phyloP scores from a whole-genome alignment of 2,329 filamentous ascomycete genomes.

The Verruconis gallopava region DNA sequence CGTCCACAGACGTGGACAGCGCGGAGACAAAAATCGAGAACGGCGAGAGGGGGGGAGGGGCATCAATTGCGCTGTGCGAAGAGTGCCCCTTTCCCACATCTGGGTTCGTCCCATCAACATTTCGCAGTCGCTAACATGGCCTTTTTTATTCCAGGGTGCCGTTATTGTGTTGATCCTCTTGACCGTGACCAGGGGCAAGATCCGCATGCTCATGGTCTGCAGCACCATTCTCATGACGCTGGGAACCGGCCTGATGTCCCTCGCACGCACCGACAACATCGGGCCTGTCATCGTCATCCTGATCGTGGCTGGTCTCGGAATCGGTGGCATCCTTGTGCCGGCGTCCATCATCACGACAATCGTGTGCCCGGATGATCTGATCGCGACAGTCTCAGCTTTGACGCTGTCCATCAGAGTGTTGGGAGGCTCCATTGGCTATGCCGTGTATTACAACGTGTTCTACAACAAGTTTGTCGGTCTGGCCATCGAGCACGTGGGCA shows the following conservation, averaged over 20 bases:
- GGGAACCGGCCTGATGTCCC: slow-evolving; percentile 7
- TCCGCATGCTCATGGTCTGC: slow-evolving; percentile 7
- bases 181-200: slow-evolving; percentile 7
- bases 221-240: slow-evolving; percentile 9
- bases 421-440: slow-evolving; percentile 18
- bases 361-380: slow-evolving; percentile 18
- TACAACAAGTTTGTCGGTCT: slow-evolving; percentile 14
- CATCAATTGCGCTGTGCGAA: no score
- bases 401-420: slow-evolving; percentile 20
- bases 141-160: no score
- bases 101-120: no score
- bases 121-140: no score
- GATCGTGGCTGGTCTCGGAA: slow-evolving; percentile 10
- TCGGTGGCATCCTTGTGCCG: slow-evolving; percentile 18
- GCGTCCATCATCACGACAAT: slow-evolving; percentile 20
- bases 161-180: slow-evolving; percentile 9
- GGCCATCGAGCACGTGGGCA: background rate
- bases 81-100: no score
- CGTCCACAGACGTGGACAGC: no score
- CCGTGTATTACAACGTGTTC: slow-evolving; percentile 21
- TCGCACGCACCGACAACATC: slow-evolving; percentile 9
- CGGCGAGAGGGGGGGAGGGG: no score
- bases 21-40: no score
- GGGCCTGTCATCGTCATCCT: slow-evolving; percentile 5
- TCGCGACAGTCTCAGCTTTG: slow-evolving; percentile 18